These are phyloP conservation scores for Suillus decipiens DNA, from an alignment of 768 basidiomycete species.

Conservation along the genomic window DNA sequence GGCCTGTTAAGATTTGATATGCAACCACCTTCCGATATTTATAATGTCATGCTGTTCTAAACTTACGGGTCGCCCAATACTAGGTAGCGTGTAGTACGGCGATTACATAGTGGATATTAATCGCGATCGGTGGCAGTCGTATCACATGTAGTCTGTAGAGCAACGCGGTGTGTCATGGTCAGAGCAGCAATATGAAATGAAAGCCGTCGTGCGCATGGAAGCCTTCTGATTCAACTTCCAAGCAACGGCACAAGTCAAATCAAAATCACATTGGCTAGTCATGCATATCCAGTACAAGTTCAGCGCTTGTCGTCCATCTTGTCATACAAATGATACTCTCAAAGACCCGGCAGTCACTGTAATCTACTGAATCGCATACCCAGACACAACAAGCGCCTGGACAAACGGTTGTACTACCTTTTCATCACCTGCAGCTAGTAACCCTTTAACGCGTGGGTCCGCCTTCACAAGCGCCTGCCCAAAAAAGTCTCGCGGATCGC, in stretches of 20 bases:
- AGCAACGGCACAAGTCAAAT: not conserved
- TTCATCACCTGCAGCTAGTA: conserved; percentile 25
- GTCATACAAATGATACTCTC: not conserved
- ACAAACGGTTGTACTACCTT: conserved; percentile 30
- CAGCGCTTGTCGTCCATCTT: not conserved
- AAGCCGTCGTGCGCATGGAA: not conserved
- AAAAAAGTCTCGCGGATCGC: conserved; percentile 55
- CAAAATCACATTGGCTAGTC: not conserved
- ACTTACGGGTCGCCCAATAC: too few relatives aligned
- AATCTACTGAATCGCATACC: conserved; percentile 26
- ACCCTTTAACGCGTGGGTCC: conserved; percentile 19
- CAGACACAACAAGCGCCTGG: conserved; percentile 32
- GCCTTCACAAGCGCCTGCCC: conserved; percentile 40
- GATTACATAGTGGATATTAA: too few relatives aligned
- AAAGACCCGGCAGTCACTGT: not conserved
- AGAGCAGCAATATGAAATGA: not conserved
- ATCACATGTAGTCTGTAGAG: not conserved
- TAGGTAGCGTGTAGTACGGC: too few relatives aligned
- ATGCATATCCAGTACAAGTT: not conserved
- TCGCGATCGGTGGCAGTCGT: not conserved
- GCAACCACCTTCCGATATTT: too few relatives aligned
- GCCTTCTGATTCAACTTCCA: not conserved
- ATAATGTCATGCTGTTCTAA: too few relatives aligned
- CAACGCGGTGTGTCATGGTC: not conserved
- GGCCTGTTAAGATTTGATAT: too few relatives aligned